Conservation (phyloP, 257 asterid genomes). For the Jaltomata sinuosa region DNA sequence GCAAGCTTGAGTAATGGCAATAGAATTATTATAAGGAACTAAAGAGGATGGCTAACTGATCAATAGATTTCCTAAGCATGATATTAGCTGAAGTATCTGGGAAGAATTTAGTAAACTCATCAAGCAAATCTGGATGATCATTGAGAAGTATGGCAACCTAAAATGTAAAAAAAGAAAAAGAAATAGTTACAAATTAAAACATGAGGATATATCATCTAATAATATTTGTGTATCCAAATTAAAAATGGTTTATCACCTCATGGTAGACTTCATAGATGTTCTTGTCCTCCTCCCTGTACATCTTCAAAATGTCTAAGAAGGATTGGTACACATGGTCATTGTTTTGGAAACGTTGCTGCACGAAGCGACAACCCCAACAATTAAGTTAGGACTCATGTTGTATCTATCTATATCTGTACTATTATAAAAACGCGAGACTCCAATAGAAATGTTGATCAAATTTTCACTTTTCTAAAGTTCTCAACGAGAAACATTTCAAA, state of each 20-base stretch:
- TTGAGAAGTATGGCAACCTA: conserved; percentile 74
- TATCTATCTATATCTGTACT: not conserved
- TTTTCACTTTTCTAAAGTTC: not conserved
- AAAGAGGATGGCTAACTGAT: not conserved
- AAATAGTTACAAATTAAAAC: not conserved
- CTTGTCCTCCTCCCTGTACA: conserved; percentile 85
- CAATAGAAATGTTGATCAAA: not conserved
- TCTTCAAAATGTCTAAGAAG: conserved; percentile 82
- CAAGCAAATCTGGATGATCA: conserved; percentile 81
- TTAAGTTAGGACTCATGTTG: not conserved
- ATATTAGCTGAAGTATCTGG: conserved; percentile 64
- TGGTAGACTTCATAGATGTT: conserved; percentile 77
- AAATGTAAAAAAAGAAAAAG: not conserved
- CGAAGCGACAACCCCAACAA: not conserved
- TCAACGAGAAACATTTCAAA: not conserved
- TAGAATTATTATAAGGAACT: not conserved
- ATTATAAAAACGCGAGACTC: not conserved
- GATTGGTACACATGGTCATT: conserved; percentile 81
- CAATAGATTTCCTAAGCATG: conserved; percentile 20
- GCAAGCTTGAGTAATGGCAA: not conserved
- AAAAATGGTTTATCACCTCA: conserved; percentile 33
- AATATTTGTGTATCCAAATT: not conserved
- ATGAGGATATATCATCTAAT: not conserved
- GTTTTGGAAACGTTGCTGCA: conserved; percentile 70
- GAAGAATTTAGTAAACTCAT: conserved; percentile 76